Percentiles rank a stretch among this genome's conserved stretches.
These are phyloP conservation scores for Rickenella mellea DNA, from an alignment of 768 basidiomycete species.

Conservation along the genomic window DNA sequence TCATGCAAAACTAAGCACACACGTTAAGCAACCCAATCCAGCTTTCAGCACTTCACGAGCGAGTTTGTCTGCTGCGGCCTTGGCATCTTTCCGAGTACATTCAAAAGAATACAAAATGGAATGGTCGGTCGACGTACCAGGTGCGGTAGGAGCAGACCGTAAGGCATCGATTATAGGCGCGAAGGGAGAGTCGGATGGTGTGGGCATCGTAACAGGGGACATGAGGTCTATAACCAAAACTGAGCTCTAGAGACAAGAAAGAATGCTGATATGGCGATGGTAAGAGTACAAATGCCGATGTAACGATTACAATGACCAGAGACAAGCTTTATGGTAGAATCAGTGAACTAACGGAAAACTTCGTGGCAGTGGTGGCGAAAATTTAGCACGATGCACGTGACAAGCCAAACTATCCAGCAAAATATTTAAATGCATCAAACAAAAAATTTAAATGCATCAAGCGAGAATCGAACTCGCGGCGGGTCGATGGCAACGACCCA, in stretches of 20 bases:
- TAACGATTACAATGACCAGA: too few species aligned
- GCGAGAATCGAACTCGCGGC: too few species aligned
- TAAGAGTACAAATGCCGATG: constrained; percentile 10
- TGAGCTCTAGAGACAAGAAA: constrained; percentile 3
- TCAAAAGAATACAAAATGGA: not conserved
- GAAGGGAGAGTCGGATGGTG: constrained; percentile 33
- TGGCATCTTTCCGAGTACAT: constrained; percentile 54
- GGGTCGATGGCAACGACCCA: constrained; percentile 24
- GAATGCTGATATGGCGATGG: constrained; percentile 13
- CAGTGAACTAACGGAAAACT: constrained; percentile 13
- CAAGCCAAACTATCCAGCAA: too few species aligned
- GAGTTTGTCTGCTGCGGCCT: constrained; percentile 72
- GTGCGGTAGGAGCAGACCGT: constrained; percentile 26
- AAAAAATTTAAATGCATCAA: too few species aligned
- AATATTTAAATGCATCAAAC: too few species aligned
- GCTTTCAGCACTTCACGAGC: constrained; percentile 60
- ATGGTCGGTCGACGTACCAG: constrained; percentile 16
- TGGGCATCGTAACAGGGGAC: constrained; percentile 47
- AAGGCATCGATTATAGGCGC: constrained; percentile 33
- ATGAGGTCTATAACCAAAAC: too few species aligned
- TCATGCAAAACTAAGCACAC: constrained; percentile 13
- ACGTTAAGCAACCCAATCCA: constrained; percentile 58
- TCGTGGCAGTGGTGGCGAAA: too few species aligned
- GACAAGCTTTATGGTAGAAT: constrained; percentile 5
- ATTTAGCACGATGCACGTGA: too few species aligned